Conservation (phyloP, 2,329 filamentous ascomycete species). For the Beauveria sp. region DNA sequence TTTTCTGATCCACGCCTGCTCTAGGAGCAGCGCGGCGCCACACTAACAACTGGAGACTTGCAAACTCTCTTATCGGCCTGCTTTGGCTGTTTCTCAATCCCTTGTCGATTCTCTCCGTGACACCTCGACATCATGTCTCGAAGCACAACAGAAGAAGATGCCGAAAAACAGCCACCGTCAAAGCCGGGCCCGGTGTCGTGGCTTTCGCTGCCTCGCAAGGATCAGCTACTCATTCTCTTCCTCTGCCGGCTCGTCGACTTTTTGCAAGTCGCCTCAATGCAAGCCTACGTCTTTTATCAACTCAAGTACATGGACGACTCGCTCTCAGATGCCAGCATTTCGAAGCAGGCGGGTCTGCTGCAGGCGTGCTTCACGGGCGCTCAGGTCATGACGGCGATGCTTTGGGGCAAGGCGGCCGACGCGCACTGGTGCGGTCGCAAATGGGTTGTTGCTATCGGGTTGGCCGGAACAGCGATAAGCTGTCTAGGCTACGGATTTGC, state of each 20-base stretch:
- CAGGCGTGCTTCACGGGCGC: conserved; percentile 66
- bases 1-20: neutral
- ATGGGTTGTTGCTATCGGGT: conserved; percentile 60
- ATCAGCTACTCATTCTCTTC: conserved; percentile 62
- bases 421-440: conserved; percentile 56
- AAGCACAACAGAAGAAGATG: neutral
- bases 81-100: no score
- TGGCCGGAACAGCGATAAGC: conserved; percentile 59
- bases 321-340: conserved; percentile 46
- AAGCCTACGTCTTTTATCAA: conserved; percentile 70
- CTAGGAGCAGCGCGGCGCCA: neutral
- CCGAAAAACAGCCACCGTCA: neutral
- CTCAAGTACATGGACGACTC: conserved; percentile 57
- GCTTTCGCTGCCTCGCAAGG: conserved; percentile 62
- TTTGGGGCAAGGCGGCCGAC: conserved; percentile 63
- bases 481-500: conserved; percentile 68
- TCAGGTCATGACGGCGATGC: conserved; percentile 65
- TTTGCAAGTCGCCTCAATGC: conserved; percentile 60
- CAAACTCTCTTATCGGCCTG: neutral
- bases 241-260: conserved; percentile 66
- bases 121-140: neutral
- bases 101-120: neutral
- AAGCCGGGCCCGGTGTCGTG: conserved; percentile 47
- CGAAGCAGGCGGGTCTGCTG: conserved; percentile 61
- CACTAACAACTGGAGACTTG: neutral